Base-by-base conservation (phyloP, 2,329 filamentous ascomycete genomes). In the Pseudogymnoascus pannorum region DNA sequence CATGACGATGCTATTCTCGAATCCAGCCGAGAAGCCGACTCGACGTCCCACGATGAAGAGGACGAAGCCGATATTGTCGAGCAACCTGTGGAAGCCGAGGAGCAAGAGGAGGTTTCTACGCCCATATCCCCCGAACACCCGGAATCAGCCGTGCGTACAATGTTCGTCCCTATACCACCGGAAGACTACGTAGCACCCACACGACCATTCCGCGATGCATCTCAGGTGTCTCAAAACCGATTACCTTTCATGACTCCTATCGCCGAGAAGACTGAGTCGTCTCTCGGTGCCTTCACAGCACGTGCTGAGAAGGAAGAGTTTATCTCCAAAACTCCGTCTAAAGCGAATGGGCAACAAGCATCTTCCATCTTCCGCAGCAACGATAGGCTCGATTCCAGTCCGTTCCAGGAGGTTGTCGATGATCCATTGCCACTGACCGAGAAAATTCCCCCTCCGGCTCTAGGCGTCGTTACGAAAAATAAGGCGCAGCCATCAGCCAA, bases 241-340 rank as follows among this genome's bases (percentile, higher is more conserved):
- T 79, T 97, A 8, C 94, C 93, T 2, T 99, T 97, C 73, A 97
- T 99, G 94, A 99, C 94, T 0, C 94, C 94, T 1, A 99, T 99
- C 66, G 93, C 94, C 1, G 94, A 99, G 74, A 87, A 91, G 68
- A 99, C 94, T 0, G 94, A 99, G 74, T 89, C 87, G 9, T 97
- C 92, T 0, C 76, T 97, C 4, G 87, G 87, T 35, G 75, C 87
- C 42, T 82, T 83, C 4, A 85, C 83, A 26, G 80, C 84, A 59
- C 75, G 79, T 66, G 71, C 79, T 60, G 78, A 78, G 67, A 82
- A 83, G 72, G 81, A 81, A 66, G 82, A 82, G 73, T 78, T 85
- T 69, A 81, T 80, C 60, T 81, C 85, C 57, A 96, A 94, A 75
- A 95, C 91, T 4, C 92, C 92, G 14, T 91, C 85, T 67, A 87